Percentiles rank a stretch among this genome's conserved stretches.
These are phyloP conservation scores for Pseudonectria buxi DNA, from an alignment of 2,329 filamentous ascomycete genomes.

Conservation along the genomic window DNA sequence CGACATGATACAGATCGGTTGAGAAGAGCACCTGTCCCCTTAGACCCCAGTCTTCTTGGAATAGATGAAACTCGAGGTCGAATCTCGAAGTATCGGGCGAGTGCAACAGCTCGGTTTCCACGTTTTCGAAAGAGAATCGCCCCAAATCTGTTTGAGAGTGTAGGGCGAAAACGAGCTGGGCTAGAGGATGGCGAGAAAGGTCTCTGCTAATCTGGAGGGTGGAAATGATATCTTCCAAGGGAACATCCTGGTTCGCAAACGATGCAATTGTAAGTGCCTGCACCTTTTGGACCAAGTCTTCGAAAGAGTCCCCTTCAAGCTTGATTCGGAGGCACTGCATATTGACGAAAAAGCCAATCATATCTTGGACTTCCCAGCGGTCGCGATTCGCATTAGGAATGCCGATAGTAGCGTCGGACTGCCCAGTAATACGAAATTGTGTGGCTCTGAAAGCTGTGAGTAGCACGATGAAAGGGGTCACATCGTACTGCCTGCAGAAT, in stretches of 20 bases:
- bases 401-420: conserved; percentile 17
- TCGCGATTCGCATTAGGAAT: conserved; percentile 13
- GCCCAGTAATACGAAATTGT: conserved; percentile 21
- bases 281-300: background rate
- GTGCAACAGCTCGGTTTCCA: conserved; percentile 1
- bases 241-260: conserved; percentile 7
- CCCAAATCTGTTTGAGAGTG: conserved; percentile 5
- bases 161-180: conserved; percentile 6
- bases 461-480: conserved; percentile 3
- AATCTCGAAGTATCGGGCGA: conserved; percentile 3
- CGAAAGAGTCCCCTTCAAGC: conserved; percentile 1
- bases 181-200: conserved; percentile 6
- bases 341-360: conserved; percentile 22
- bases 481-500: conserved; percentile 1
- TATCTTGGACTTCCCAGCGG: conserved; percentile 9
- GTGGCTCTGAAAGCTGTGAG: conserved; percentile 18
- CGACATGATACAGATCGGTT: conserved; percentile 6
- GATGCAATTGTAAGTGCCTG: conserved; percentile 1
- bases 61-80: conserved; percentile 12
- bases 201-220: background rate
- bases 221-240: conserved; percentile 6
- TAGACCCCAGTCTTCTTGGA: conserved; percentile 3
- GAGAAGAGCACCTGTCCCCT: conserved; percentile 5
- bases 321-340: conserved; percentile 18
- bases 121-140: conserved; percentile 5